Percentiles rank a stretch among this genome's conserved stretches.
phyloP scores from a whole-genome alignment of 495 filamentous ascomycete species.

The Cenococcum geophilum region DNA sequence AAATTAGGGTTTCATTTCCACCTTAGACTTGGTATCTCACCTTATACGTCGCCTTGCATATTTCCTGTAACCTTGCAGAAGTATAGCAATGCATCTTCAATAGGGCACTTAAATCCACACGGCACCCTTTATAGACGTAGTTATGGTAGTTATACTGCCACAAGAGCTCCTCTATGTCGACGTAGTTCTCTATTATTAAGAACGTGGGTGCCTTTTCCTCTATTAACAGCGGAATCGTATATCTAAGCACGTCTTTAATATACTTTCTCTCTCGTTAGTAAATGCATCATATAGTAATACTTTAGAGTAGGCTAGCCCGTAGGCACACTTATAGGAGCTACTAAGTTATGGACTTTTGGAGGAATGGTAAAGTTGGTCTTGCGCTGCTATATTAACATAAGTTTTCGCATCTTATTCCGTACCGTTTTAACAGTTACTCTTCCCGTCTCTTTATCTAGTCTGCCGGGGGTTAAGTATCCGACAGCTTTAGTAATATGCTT shows the following conservation, averaged over 20 bases:
- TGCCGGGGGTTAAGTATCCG: not conserved
- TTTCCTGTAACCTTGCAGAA: constrained; percentile 3
- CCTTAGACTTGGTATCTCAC: not conserved
- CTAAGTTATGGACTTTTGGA: not conserved
- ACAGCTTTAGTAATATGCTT: constrained; percentile 1
- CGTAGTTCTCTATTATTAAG: not conserved
- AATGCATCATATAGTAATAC: not conserved
- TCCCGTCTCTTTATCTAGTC: not conserved
- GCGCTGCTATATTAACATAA: not conserved
- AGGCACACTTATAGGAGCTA: not conserved
- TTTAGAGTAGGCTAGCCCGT: not conserved
- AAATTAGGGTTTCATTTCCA: not conserved
- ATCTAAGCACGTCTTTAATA: constrained; percentile 1
- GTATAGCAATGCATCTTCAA: constrained; percentile 2
- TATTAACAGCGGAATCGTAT: not conserved
- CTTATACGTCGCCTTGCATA: not conserved
- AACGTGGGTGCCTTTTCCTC: not conserved
- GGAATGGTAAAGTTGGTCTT: not conserved
- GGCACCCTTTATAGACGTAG: not conserved
- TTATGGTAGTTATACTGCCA: not conserved
- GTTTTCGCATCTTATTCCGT: constrained; percentile 2
- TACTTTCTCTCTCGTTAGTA: constrained; percentile 2
- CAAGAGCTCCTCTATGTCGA: not conserved
- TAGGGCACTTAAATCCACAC: not conserved
- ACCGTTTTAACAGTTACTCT: constrained; percentile 1